Evolutionary conservation across 495 filamentous ascomycete species (phyloP), one percentile per base, ranked within the genome.

Genomic region (Daldinia loculata): DNA sequence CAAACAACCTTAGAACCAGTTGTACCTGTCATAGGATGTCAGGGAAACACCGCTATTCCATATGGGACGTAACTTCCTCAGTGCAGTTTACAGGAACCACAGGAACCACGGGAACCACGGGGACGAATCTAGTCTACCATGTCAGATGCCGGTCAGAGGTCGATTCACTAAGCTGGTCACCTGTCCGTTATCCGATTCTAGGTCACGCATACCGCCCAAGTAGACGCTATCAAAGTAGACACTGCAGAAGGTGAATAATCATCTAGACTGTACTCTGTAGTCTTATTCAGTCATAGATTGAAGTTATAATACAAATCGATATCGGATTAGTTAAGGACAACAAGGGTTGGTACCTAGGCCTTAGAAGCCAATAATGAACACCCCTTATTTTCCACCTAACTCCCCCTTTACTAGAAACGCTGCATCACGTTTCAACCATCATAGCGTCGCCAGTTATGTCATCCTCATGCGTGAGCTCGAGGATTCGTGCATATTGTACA

Each of bases 401-500:
- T 55, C 70, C 69, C 45, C 51, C 61, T 19, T 39, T 57, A 65
- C 32, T 69, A 27, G 43, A 38, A 53, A 24, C 22, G 50, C 29
- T 14, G 24, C 48, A 52, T 74, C 55, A 75, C 24, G 69, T 45
- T 51, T 77, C 75, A 36, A 76, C 41, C 17, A 65, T 61, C 74
- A 76, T 75, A 3, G 69, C 75, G n/a, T 78, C 72, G 22, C 56
- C 52, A 17, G 61, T 36, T 8, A 80, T 78, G 50, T 83, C 79
- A 77, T 81, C 84, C 73, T 80, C 86, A 78, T 89, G 86, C 0
- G 86, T 88, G 73, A 91, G 85, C 22, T 83, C 92, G 11, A 96
- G 76, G 17, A 94, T 79, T 53, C 90, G 88, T 19, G 93, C 93
- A 72, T 95, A 97, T 67, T 94, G 93, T n/a, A 96, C 91, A 32